Conservation (phyloP, 1,284 basidiomycete genomes). For the Cutaneotrichosporon cutaneum region DNA sequence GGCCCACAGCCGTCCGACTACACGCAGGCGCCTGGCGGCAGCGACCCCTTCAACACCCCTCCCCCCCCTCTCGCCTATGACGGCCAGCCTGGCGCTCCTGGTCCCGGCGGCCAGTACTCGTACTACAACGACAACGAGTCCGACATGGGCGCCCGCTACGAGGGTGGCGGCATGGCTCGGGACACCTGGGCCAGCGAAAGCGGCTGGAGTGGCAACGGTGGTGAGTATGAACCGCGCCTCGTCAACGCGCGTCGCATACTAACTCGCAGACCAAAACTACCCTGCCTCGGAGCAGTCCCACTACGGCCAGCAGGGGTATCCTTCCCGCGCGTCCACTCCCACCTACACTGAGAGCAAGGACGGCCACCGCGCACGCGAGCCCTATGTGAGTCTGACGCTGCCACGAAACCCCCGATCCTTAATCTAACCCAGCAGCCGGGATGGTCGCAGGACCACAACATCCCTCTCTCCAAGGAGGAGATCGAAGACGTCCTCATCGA, state of each 20-base stretch:
- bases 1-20: constrained; percentile 24
- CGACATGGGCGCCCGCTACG: constrained; percentile 61
- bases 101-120: constrained; percentile 39
- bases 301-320: constrained; percentile 38
- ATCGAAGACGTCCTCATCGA: constrained; percentile 99
- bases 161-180: constrained; percentile 50
- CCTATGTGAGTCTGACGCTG: constrained; percentile 55
- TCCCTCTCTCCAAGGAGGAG: constrained; percentile 96
- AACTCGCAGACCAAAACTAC: constrained; percentile 28
- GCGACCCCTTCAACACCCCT: constrained; percentile 45
- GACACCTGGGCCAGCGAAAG: constrained; percentile 53
- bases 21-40: constrained; percentile 15
- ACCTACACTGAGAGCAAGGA: constrained; percentile 57
- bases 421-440: constrained; percentile 65
- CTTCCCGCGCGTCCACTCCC: constrained; percentile 51
- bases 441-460: constrained; percentile 87
- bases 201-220: constrained; percentile 36
- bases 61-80: constrained; percentile 36
- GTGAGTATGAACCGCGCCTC: constrained; percentile 44
- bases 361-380: constrained; percentile 60
- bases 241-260: not conserved
- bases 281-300: constrained; percentile 39
- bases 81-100: constrained; percentile 17
- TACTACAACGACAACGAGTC: constrained; percentile 73
- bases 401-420: not conserved